Evolutionary conservation across 2,329 filamentous ascomycete species (phyloP), one percentile per base, ranked within the genome.

Genomic region (Lecanicillium sp.): DNA sequence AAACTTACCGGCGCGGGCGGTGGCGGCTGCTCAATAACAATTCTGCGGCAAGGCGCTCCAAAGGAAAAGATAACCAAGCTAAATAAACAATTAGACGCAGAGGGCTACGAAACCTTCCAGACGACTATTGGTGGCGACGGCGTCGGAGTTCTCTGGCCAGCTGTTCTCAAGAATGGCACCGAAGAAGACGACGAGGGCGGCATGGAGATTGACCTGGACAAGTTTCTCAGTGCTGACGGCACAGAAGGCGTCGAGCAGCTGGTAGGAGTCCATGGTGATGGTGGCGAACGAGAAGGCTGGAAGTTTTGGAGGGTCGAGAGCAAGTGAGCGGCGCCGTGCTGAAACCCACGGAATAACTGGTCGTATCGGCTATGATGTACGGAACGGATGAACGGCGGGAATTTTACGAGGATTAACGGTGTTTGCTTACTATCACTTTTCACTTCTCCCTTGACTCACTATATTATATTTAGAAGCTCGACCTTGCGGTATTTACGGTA

Each of bases 1-100:
- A 98, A 98, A 60, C 73, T 98, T 41, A 98, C 92, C 0, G 92
- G 92, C 25, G 92, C 92, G 2, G 92, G 92, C 16, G 94, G 92
- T 11, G 94, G 92, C 41, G 92, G 92, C 3, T 96, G 94, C 60
- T 90, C 89, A 3, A 96, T 98, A 49, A 94, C 90, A 0, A 68
- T 98, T 4, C 69, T 98, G 35, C 83, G 82, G 47, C 84, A 85
- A 0, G 76, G 75, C 20, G 67, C 74, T 2, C 56, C 75, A 6
- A 51, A 57, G 13, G 65, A 75, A 44, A 74, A 74, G 50, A 62
- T 94, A 19, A 60, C 67, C 17, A 64, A 70, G 9, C 65, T 96
- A 13, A 78, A 90, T 48, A 55, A 67, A 29, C 75, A 78, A 44
- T 73, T 90, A 3, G 66, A 74, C 4, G 61, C 68, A 1, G 84